Evolutionary conservation across 1,284 basidiomycete genomes (phyloP), one percentile per base, ranked within the genome.

Genomic region (Heterobasidion annosum): DNA sequence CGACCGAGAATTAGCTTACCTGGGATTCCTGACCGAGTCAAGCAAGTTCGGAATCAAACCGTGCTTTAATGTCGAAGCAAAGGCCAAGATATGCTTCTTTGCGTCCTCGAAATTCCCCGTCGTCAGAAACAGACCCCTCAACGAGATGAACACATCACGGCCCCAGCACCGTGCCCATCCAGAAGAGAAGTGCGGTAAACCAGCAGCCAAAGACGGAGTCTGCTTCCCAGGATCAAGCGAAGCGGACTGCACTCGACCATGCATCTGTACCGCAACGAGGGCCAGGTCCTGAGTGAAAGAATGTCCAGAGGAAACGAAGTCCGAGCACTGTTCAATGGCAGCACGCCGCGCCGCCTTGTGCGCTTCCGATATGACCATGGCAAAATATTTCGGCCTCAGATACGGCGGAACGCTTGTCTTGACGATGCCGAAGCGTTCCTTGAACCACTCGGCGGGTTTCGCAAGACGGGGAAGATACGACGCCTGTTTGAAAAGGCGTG

Each of bases 151-250:
- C 1, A 96, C 91, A 68, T 98, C 94, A 42, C 94, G 82, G n/a
- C 95, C 94, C 95, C 95, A 98, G 65, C 91, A 93, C 49, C 94
- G 79, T 13, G 93, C 93, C 94, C 95, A 98, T 6, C 86, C 85
- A 8, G 88, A 73, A 1, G 91, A 75, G 64, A 98, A 98, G 71
- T 98, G 94, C 10, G 95, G 93, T 33, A 98, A 72, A 18, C 95
- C 95, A n/a, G 94, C 94, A 1, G 95, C 93, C 33, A 98, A 75
- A 9, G 87, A 92, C 2, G 95, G 84, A 0, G 85, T 87, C 1
- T 78, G 69, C 62, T 79, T 79, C 1, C 66, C 70, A 3, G 88
- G 87, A 63, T 88, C 82, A 51, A 98, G 77, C 25, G 92, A 95
- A 2, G 93, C 94, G 1, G 91, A 92, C 61, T 84, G 81, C 42